phyloP scores from a whole-genome alignment of 2,329 filamentous ascomycete genomes.

The Ophiostoma perfectum region DNA sequence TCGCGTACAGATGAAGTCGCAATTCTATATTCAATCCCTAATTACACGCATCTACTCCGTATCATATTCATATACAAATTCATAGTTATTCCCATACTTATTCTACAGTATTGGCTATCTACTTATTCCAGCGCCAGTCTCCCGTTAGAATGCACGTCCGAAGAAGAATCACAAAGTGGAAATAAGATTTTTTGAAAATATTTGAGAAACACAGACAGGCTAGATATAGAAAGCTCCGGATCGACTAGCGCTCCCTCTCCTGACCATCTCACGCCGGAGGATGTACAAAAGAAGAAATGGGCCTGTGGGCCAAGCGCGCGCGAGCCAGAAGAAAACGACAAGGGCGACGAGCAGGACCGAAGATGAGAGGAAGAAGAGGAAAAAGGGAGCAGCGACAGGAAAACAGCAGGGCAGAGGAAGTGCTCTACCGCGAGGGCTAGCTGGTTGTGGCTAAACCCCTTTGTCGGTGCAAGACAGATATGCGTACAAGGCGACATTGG shows the following conservation, averaged over 20 bases:
- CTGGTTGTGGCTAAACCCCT: background rate
- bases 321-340: too few relatives aligned
- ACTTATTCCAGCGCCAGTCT: too few relatives aligned
- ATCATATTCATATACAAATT: background rate
- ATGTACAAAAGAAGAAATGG: slow-evolving; percentile 16
- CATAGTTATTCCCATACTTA: too few relatives aligned
- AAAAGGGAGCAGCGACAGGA: background rate
- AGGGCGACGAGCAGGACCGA: background rate
- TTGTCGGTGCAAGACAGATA: background rate
- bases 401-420: too few relatives aligned
- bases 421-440: background rate
- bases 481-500: background rate
- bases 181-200: background rate
- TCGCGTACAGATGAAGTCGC: too few relatives aligned
- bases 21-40: background rate
- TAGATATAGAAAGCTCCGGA: slow-evolving; percentile 9
- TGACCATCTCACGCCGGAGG: slow-evolving; percentile 14
- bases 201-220: background rate
- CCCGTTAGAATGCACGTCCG: background rate
- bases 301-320: background rate
- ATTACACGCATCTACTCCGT: too few relatives aligned
- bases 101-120: background rate
- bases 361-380: background rate
- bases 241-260: slow-evolving; percentile 13
- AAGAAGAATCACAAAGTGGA: background rate